Evolutionary conservation across 2,329 filamentous ascomycete genomes (phyloP), one percentile per base, ranked within the genome.

Genomic region (Ilyonectria mors-panacis): DNA sequence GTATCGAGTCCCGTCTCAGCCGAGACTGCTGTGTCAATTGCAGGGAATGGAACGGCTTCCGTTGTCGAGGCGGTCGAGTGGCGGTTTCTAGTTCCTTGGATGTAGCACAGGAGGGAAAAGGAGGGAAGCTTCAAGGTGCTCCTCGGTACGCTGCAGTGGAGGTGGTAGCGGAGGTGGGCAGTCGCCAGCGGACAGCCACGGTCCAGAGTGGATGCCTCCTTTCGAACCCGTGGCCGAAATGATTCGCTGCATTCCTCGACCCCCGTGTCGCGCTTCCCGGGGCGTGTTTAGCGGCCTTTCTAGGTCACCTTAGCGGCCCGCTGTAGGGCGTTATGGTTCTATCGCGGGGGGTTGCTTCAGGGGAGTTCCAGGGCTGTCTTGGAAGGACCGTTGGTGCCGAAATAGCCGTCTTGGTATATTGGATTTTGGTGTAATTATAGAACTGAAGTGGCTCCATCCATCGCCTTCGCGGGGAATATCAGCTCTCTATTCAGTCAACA

Each of bases 221-320:
- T 60, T 55, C 58, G 53, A 63, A 48, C 53, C 42, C 54, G 59
- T 66, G 64, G 59, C 54, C 47, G n/a, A 59, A 48, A 63, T 66
- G 64, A 66, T 66, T 66, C 47, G 64, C 64, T 63, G 37, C 64
- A 37, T 54, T 19, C 4, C 10, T 42, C 28, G 23, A 35, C 28
- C 26, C 26, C 26, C 35, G 61, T 35, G 50, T 50, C 57, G 56
- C 33, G 26, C 59, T 60, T 21, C 51, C 30, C 51, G 59, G 60
- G 61, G 30, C 35, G n/a, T 26, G 35, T 44, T 39, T 44, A 56
- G 53, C 53, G 53, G 21, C 35, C 45, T 53, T 28, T n/a, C 19
- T 44, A 44, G 45, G 39, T 35, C 45, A n/a, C 50, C 19, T 50
- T 65, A 61, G 63, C 57, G 56, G 21, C 56, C 35, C 42, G 19